Evolutionary conservation across 2,329 filamentous ascomycete genomes (phyloP).

Genomic region (Phialocephala sp.): DNA sequence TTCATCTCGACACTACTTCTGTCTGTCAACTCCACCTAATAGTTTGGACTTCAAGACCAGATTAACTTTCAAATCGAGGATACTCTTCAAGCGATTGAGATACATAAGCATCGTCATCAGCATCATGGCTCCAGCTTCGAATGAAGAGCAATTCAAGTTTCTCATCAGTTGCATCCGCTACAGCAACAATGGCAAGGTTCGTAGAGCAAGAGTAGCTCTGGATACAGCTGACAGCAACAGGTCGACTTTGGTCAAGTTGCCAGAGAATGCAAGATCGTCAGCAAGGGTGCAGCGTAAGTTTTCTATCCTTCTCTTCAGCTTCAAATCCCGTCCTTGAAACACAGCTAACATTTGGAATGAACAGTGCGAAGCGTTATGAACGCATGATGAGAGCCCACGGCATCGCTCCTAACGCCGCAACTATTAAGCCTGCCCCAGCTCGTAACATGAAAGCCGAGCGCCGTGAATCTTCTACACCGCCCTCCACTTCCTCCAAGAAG

Average conservation of each 20-base stretch:
- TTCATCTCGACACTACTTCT: conserved; percentile 19
- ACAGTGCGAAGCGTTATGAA: conserved; percentile 71
- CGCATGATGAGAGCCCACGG: conserved; percentile 66
- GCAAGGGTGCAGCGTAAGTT: conserved; percentile 73
- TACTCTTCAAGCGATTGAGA: neutral
- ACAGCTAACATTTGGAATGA: conserved; percentile 15
- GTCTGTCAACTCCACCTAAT: conserved; percentile 20
- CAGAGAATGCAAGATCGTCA: conserved; percentile 64
- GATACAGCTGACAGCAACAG: conserved; percentile 47
- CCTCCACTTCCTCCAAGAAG: conserved; percentile 31
- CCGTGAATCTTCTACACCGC: conserved; percentile 15
- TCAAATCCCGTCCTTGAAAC: neutral
- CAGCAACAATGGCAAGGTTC: conserved; percentile 64
- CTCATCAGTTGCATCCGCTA: conserved; percentile 69
- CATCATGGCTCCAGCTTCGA: conserved; percentile 54
- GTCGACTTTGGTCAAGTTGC: conserved; percentile 71
- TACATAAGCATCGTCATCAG: neutral
- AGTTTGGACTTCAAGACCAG: conserved; percentile 11
- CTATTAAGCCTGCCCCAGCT: conserved; percentile 33
- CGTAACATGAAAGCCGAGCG: conserved; percentile 29
- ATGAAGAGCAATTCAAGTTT: conserved; percentile 67
- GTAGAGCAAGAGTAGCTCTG: conserved; percentile 24
- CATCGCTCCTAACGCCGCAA: conserved; percentile 45
- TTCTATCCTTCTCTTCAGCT: neutral
- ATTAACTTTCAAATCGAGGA: conserved; percentile 14